Conservation (phyloP, 2,329 filamentous ascomycete genomes). For the Orbilia brochopaga region DNA sequence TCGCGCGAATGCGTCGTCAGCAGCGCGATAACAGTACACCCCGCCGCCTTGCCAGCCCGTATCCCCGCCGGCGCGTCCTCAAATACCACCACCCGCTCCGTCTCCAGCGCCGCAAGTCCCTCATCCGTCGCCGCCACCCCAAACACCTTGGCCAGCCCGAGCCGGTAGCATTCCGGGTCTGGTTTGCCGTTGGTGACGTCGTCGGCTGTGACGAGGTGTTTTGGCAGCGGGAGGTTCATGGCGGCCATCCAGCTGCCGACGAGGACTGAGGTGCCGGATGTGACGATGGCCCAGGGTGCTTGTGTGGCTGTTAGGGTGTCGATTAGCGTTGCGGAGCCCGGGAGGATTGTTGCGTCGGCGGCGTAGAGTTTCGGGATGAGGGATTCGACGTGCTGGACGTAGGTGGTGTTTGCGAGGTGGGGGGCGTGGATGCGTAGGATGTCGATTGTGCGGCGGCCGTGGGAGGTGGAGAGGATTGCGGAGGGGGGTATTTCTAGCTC, state of each 20-base stretch:
- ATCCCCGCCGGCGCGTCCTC: slow-evolving; percentile 91
- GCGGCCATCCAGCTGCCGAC: slow-evolving; percentile 75
- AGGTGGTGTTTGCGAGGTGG: slow-evolving; percentile 88
- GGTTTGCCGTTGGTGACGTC: slow-evolving; percentile 78
- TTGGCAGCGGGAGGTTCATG: slow-evolving; percentile 69
- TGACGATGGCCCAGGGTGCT: slow-evolving; percentile 85
- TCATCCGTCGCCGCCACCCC: slow-evolving; percentile 57
- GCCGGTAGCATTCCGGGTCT: slow-evolving; percentile 63
- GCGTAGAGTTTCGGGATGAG: slow-evolving; percentile 78
- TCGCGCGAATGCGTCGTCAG: slow-evolving; percentile 80
- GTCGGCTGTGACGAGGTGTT: slow-evolving; percentile 75
- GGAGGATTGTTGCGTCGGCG: slow-evolving; percentile 80
- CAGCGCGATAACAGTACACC: slow-evolving; percentile 82
- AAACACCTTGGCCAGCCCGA: slow-evolving; percentile 61
- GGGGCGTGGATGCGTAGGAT: slow-evolving; percentile 78
- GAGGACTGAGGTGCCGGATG: slow-evolving; percentile 72
- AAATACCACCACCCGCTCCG: slow-evolving; percentile 70
- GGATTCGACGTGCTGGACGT: slow-evolving; percentile 79
- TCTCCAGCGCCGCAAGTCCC: slow-evolving; percentile 27
- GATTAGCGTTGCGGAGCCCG: slow-evolving; percentile 74
- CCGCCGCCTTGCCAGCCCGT: slow-evolving; percentile 79
- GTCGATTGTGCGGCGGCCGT: slow-evolving; percentile 89
- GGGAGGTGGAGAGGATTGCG: slow-evolving; percentile 85
- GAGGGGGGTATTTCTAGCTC: slow-evolving; percentile 85
- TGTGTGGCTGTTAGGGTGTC: slow-evolving; percentile 67